Evolutionary conservation across 2,329 filamentous ascomycete species (phyloP), one percentile per base, ranked within the genome.

Genomic region (Trichothecium roseum): DNA sequence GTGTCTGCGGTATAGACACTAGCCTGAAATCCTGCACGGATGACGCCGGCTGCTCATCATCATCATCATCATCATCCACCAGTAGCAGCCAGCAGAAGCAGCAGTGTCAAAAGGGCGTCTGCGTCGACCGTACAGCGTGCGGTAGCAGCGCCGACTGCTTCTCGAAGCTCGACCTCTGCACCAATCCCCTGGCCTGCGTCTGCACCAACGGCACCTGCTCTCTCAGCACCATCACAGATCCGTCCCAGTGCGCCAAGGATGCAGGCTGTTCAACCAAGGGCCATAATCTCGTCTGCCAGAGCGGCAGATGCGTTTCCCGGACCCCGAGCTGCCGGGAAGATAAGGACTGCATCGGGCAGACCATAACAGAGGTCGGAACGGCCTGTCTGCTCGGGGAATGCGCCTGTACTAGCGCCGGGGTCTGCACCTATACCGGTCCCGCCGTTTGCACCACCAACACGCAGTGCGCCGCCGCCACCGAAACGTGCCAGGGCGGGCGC

Each of bases 161-260:
- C 3, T 10, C 30, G 7, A 37, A 36, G 16, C 12, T 40, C 10
- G 34, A 42, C 14, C 14, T 44, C 5, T 44, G 43, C 16, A 17
- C 36, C 8, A 32, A 44, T 7, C 37, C 40, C 0, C 37, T 37
- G 7, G 10, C 37, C 9, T 45, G 43, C 13, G 12, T 34, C n/a
- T 45, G 43, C 20, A 8, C 43, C 33, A 40, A 42, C 24, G 42
- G 42, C 3, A 28, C 39, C 15, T 45, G 43, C 16, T 27, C 27
- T 5, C 38, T 45, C n/a, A n/a, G n/a, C n/a, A n/a, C n/a, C n/a
- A n/a, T n/a, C n/a, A n/a, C n/a, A n/a, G n/a, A n/a, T n/a, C n/a
- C n/a, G n/a, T n/a, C n/a, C n/a, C n/a, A n/a, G n/a, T n/a, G n/a
- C n/a, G n/a, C n/a, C n/a, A n/a, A n/a, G 2, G 36, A 39, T 13